Evolutionary conservation across 2,329 filamentous ascomycete species (phyloP).

Genomic region (Alternaria angustiovoidea): DNA sequence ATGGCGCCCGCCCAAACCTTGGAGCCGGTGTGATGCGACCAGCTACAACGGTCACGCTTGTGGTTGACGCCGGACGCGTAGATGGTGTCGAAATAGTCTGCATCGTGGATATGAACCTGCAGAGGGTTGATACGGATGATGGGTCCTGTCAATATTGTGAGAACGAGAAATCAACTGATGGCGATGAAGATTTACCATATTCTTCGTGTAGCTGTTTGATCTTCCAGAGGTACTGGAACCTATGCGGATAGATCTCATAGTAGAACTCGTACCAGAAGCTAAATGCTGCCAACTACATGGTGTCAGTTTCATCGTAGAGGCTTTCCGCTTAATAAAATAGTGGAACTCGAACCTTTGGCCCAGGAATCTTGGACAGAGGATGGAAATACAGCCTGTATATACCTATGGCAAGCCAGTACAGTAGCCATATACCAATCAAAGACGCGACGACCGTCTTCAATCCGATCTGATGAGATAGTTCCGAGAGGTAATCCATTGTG

Average conservation of each 20-base stretch:
- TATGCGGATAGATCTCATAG: slow-evolving; percentile 35
- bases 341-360: too few species aligned
- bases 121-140: slow-evolving; percentile 25
- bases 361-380: not conserved
- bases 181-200: slow-evolving; percentile 10
- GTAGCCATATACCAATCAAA: not conserved
- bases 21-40: slow-evolving; percentile 13
- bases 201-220: slow-evolving; percentile 41
- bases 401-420: not conserved
- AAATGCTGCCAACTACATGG: not conserved
- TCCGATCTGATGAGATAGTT: not conserved
- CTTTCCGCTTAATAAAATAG: too few species aligned
- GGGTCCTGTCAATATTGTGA: not conserved
- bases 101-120: slow-evolving; percentile 30
- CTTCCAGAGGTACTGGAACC: slow-evolving; percentile 31
- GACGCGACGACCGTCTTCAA: not conserved
- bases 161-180: not conserved
- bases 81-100: slow-evolving; percentile 23
- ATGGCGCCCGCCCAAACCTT: slow-evolving; percentile 11
- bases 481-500: not conserved
- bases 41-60: slow-evolving; percentile 19
- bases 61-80: slow-evolving; percentile 18
- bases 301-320: too few species aligned
- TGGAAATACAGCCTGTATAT: not conserved
- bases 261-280: slow-evolving; percentile 40